Percentiles rank a stretch among this genome's conserved stretches.
Conservation (phyloP, 1,139 yeast species). For the Geotrichum candidum region DNA sequence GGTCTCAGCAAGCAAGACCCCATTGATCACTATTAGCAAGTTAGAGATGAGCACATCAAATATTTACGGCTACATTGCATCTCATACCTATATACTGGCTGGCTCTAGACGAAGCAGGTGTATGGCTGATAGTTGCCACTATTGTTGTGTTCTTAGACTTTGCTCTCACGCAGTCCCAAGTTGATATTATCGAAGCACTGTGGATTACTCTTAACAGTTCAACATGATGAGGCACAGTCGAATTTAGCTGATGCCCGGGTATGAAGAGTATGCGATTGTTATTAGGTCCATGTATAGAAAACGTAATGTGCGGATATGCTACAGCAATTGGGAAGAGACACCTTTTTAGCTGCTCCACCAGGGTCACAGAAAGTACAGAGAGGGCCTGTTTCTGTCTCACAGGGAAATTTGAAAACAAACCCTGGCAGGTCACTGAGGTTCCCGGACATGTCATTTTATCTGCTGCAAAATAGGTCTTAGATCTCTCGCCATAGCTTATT, state of each 20-base stretch:
- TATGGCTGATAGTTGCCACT: constrained; percentile 34
- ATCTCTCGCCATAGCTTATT: constrained; percentile 18
- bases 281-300: constrained; percentile 25
- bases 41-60: background rate
- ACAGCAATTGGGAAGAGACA: constrained; percentile 37
- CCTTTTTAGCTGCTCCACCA: constrained; percentile 36
- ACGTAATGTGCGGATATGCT: constrained; percentile 29
- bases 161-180: constrained; percentile 26
- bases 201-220: constrained; percentile 23
- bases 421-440: constrained; percentile 44
- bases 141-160: constrained; percentile 20
- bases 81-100: constrained; percentile 41
- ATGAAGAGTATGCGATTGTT: constrained; percentile 13
- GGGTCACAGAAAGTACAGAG: constrained; percentile 27
- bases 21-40: constrained; percentile 10
- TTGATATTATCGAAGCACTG: constrained; percentile 21
- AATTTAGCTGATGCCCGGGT: background rate
- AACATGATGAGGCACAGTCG: constrained; percentile 16
- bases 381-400: constrained; percentile 44
- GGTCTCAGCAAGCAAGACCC: constrained; percentile 18
- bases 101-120: constrained; percentile 34
- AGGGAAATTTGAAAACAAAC: constrained; percentile 51
- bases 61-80: background rate
- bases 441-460: constrained; percentile 38
- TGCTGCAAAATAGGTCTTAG: constrained; percentile 12